Percentiles rank a stretch among this genome's conserved stretches.
phyloP scores from a whole-genome alignment of 441 rosid species.

The Adansonia gregorii region DNA sequence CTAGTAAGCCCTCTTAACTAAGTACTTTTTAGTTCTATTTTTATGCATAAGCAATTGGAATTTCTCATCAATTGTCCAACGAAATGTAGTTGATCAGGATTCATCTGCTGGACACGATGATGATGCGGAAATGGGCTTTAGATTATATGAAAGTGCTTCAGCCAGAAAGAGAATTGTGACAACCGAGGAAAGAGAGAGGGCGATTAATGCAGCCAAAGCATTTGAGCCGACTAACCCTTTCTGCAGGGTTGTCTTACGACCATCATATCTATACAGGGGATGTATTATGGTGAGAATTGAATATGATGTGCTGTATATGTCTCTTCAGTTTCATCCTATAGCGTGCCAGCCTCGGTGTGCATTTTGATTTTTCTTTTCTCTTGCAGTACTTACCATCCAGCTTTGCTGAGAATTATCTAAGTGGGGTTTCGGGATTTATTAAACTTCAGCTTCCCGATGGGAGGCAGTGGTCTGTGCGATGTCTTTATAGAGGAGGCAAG shows the following conservation, averaged over 20 bases:
- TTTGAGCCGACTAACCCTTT: conserved; percentile 92
- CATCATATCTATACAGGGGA: conserved; percentile 92
- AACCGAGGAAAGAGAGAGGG: conserved; percentile 91
- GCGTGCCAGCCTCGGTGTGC: not conserved
- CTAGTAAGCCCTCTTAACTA: conserved; percentile 55
- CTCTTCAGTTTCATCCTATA: not conserved
- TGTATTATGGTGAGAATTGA: conserved; percentile 83
- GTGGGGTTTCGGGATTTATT: conserved; percentile 83
- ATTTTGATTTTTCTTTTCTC: conserved; percentile 12
- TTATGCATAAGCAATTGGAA: conserved; percentile 23
- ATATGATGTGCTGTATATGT: not conserved
- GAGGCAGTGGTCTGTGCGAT: conserved; percentile 91
- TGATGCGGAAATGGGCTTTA: conserved; percentile 64
- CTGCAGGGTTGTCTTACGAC: conserved; percentile 95
- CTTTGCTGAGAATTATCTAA: conserved; percentile 86
- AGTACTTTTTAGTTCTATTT: not conserved
- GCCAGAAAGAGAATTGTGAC: conserved; percentile 90
- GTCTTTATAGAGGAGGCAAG: conserved; percentile 80
- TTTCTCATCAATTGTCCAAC: conserved; percentile 29
- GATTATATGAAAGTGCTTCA: conserved; percentile 95
- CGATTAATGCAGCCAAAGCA: conserved; percentile 83
- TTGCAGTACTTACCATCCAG: conserved; percentile 89
- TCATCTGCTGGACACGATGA: conserved; percentile 49
- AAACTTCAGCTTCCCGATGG: conserved; percentile 79
- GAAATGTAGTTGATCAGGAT: conserved; percentile 53